Evolutionary conservation across 31 red algal species (phyloP), one percentile per base, ranked within the genome.

Genomic region (Odonthalia washingtoniensis): DNA sequence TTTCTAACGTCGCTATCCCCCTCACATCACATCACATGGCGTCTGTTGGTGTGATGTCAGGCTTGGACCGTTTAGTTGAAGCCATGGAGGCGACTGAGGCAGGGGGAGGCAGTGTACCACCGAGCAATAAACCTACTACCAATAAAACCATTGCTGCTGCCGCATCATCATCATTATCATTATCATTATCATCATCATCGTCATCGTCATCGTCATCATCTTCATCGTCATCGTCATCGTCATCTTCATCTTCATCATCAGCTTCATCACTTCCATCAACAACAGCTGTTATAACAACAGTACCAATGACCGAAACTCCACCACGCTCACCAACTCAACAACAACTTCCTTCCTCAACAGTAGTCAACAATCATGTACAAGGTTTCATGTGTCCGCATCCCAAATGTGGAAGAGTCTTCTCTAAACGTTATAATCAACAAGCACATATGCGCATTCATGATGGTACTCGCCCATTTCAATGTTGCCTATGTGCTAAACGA

Each of bases 391-490:
- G 90, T 66, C 90, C 90, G 65, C 77, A 92, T 46, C 90, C 90
- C 9, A 82, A 77, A 0, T 92, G 90, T 49, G 82, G 37, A 28
- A 81, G 90, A 33, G 53, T 86, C 28, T 92, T 92, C 45, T 86
- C 83, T 3, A 92, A 92, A 75, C 81, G 90, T 0, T 92, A 87
- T 82, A 92, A 92, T 40, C 90, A 87, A 44, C 82, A 92, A 81
- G 90, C 90, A 24, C 90, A 92, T 82, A 86, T 92, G 83, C 53
- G 90, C 5, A 38, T 95, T 27, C 93, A 95, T 76, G 93, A 95
- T 68, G 93, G 93, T 37, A 87, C 88, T 5, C 52, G 77, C 3
- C 85, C 85, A n/a, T 89, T 89, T 79, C 39, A 14, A 24, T 95
- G 93, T 53, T 28, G 76, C 27, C 72, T 82, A 5, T 95, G 93